Conservation (phyloP, 2,329 filamentous ascomycete species). For the Penicillium sp. region DNA sequence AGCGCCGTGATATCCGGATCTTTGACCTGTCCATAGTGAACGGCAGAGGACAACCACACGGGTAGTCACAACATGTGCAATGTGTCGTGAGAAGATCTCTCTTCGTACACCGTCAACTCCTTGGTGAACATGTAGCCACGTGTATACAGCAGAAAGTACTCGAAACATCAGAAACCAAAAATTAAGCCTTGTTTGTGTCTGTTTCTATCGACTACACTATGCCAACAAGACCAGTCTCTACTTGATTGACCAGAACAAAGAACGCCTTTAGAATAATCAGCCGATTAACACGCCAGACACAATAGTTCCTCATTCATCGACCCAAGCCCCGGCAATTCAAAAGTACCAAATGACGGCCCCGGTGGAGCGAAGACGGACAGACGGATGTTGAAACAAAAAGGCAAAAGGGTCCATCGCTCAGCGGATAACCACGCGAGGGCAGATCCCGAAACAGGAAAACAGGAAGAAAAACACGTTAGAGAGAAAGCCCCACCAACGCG, state of each 20-base stretch:
- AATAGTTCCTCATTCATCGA: not conserved
- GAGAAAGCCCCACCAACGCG: slow-evolving; percentile 3
- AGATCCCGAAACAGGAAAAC: not conserved
- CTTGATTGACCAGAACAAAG: not conserved
- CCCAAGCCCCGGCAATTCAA: not conserved
- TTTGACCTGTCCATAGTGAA: not conserved
- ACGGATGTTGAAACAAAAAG: not conserved
- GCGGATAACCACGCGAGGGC: slow-evolving; percentile 1
- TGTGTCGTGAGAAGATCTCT: too few relatives aligned
- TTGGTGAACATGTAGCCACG: not conserved
- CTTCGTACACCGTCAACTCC: too few relatives aligned
- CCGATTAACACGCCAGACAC: not conserved
- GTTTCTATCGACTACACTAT: not conserved
- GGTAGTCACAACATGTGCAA: not conserved
- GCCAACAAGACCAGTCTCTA: not conserved
- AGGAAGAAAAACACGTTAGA: not conserved
- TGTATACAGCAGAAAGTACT: not conserved
- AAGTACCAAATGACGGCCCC: not conserved
- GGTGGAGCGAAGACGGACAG: not conserved
- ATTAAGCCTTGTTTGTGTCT: not conserved
- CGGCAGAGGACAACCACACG: not conserved
- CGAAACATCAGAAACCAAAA: not conserved
- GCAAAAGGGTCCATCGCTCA: not conserved
- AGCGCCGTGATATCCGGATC: not conserved
- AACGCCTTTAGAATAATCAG: not conserved